Evolutionary conservation across 768 basidiomycete species (phyloP).

Genomic region (Dacryopinax spathularia): DNA sequence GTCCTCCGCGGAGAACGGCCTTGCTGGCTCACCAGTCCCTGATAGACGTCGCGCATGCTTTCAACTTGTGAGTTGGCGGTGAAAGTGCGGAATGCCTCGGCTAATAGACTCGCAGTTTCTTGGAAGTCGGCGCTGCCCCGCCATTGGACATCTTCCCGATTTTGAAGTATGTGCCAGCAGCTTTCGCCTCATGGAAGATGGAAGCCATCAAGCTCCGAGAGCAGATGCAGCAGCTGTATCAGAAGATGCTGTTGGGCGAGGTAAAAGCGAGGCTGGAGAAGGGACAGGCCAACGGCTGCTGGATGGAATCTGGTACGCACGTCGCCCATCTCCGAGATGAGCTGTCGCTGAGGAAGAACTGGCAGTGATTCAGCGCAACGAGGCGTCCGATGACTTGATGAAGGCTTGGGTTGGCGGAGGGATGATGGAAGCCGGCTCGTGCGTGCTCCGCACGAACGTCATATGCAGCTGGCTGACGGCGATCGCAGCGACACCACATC

Average conservation of each 20-base stretch:
- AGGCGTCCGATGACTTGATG: not conserved
- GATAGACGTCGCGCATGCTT: not conserved
- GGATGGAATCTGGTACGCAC: not conserved
- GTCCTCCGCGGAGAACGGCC: not conserved
- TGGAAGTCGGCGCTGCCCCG: constrained; percentile 3
- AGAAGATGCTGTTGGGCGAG: not conserved
- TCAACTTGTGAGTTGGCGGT: not conserved
- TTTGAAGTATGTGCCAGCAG: not conserved
- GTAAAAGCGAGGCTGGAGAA: not conserved
- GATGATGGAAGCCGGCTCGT: constrained; percentile 2
- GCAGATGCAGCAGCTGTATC: not conserved
- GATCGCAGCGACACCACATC: not conserved
- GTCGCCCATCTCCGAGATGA: not conserved
- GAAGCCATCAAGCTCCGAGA: not conserved
- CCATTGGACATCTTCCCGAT: not conserved
- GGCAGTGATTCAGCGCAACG: not conserved
- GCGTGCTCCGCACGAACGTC: not conserved
- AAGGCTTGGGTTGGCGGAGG: not conserved
- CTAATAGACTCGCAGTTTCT: not conserved
- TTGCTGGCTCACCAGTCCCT: not conserved
- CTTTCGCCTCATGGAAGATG: not conserved
- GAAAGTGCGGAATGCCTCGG: not conserved
- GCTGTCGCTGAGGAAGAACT: not conserved
- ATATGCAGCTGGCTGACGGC: not conserved
- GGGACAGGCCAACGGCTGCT: not conserved